Conservation (phyloP, 495 filamentous ascomycete species). For the Symbiotaphrina buchneri region DNA sequence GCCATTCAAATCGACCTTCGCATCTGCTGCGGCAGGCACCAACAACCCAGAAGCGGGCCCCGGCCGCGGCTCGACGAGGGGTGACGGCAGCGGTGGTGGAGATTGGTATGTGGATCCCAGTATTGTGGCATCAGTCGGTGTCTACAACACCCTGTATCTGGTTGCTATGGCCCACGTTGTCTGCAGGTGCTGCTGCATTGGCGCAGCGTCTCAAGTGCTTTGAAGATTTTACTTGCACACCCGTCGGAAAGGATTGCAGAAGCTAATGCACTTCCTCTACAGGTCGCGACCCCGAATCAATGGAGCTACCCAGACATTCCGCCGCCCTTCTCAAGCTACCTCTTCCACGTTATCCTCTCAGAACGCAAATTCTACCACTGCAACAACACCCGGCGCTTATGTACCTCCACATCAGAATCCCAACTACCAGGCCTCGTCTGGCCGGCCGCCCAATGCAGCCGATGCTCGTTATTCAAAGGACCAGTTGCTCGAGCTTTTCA, state of each 20-base stretch:
- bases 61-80: neutral
- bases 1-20: neutral
- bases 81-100: neutral
- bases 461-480: constrained; percentile 62
- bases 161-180: too few relatives aligned
- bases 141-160: too few relatives aligned
- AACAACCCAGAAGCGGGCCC: neutral
- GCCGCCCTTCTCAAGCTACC: constrained; percentile 53
- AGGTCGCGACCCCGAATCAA: constrained; percentile 50
- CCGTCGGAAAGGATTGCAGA: too few relatives aligned
- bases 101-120: too few relatives aligned
- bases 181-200: too few relatives aligned
- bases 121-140: too few relatives aligned
- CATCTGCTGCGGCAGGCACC: constrained; percentile 1
- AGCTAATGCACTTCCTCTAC: too few relatives aligned
- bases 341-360: constrained; percentile 20
- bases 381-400: constrained; percentile 27
- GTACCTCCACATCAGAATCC: constrained; percentile 36
- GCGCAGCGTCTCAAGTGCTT: too few relatives aligned
- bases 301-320: constrained; percentile 68
- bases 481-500: constrained; percentile 58
- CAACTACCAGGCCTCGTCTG: constrained; percentile 18
- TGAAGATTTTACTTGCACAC: too few relatives aligned
- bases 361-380: constrained; percentile 21
- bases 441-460: constrained; percentile 28